These are phyloP conservation scores for Fusarium pininemorale DNA, from an alignment of 2,329 filamentous ascomycete genomes.

Conservation along the genomic window DNA sequence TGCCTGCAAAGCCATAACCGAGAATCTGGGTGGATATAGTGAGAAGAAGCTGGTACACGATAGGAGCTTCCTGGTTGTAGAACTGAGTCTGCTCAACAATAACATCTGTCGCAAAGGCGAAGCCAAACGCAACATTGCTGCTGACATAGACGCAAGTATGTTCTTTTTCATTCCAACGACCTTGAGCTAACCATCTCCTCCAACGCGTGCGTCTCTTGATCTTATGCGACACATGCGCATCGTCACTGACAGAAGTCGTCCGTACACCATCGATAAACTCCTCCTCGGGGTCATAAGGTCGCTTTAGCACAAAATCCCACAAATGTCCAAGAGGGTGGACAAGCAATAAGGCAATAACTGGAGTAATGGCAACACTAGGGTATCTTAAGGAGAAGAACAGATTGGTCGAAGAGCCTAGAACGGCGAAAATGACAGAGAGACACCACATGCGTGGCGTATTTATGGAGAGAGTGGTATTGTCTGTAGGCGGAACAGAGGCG, in stretches of 20 bases:
- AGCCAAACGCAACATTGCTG: conserved; percentile 89
- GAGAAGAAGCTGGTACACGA: conserved; percentile 82
- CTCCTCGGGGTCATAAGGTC: conserved; percentile 61
- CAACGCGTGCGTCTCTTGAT: conserved; percentile 53
- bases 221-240: conserved; percentile 26
- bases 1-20: conserved; percentile 85
- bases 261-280: conserved; percentile 61
- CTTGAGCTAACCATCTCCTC: conserved; percentile 81
- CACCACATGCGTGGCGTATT: conserved; percentile 90
- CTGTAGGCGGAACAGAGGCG: conserved; percentile 79
- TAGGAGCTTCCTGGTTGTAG: conserved; percentile 81
- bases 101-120: conserved; percentile 88
- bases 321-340: conserved; percentile 84
- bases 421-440: conserved; percentile 80
- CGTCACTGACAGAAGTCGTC: conserved; percentile 29
- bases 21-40: conserved; percentile 88
- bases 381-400: conserved; percentile 91
- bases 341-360: conserved; percentile 85
- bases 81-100: conserved; percentile 92
- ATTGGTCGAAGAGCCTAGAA: conserved; percentile 84
- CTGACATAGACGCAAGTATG: conserved; percentile 90
- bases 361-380: conserved; percentile 88
- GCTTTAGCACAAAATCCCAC: conserved; percentile 79
- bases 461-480: conserved; percentile 81
- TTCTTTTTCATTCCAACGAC: conserved; percentile 87